A percentile compares a stretch with the other conserved stretches of the same genome.
Conservation (phyloP, 2,329 filamentous ascomycete species). For the Phyllosticta citrichinensis region DNA sequence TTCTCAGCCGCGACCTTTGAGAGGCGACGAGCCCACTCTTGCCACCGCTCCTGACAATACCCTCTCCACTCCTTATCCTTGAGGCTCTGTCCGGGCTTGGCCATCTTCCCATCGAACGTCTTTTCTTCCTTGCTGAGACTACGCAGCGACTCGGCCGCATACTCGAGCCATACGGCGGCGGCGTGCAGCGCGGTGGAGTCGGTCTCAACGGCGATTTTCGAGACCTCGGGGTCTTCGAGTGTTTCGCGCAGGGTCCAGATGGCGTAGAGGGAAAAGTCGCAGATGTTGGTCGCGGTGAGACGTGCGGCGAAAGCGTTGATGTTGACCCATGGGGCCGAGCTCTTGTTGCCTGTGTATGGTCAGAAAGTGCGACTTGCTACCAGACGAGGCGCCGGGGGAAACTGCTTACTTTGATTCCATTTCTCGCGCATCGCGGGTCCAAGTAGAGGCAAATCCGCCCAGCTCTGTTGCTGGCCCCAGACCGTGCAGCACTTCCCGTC, state of each 20-base stretch:
- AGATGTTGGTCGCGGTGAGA: constrained; percentile 2
- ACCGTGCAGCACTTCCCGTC: background rate
- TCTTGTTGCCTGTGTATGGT: background rate
- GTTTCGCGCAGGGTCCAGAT: constrained; percentile 11
- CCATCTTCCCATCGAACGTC: constrained; percentile 9
- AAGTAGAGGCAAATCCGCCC: constrained; percentile 7
- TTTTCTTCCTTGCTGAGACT: constrained; percentile 2
- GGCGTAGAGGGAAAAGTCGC: constrained; percentile 8
- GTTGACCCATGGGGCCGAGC: constrained; percentile 1
- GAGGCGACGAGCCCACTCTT: constrained; percentile 5
- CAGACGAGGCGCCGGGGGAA: background rate
- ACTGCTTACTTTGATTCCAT: background rate
- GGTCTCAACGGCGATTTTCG: background rate
- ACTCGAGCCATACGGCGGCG: constrained; percentile 4
- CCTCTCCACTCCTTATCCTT: constrained; percentile 9
- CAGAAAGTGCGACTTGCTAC: background rate
- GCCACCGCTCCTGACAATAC: constrained; percentile 7
- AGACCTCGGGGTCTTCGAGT: constrained; percentile 5
- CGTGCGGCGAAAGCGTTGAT: constrained; percentile 9
- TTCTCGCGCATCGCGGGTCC: constrained; percentile 2
- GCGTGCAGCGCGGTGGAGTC: background rate
- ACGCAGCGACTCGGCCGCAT: background rate
- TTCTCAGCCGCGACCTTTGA: background rate
- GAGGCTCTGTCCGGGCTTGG: constrained; percentile 6
- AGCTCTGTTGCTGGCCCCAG: constrained; percentile 4